phyloP scores from a whole-genome alignment of 192 early-diverging fungal genomes.

The Irineochytrium annulatum region DNA sequence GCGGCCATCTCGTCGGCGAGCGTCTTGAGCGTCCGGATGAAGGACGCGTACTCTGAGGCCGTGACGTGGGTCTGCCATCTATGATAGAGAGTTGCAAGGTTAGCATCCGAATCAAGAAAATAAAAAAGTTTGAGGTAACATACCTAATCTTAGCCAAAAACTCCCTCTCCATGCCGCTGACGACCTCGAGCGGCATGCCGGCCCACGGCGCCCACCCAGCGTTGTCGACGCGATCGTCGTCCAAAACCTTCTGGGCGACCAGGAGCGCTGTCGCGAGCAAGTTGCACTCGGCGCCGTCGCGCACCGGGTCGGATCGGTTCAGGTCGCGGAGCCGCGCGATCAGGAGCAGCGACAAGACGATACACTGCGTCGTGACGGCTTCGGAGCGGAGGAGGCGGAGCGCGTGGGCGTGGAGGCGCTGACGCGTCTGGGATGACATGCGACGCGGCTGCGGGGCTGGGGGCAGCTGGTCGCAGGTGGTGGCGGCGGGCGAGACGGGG shows the following conservation, averaged over 20 bases:
- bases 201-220: slow-evolving; percentile 19
- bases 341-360: slow-evolving; percentile 15
- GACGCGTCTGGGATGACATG: too few species aligned
- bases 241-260: slow-evolving; percentile 17
- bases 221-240: slow-evolving; percentile 21
- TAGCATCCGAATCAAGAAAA: not conserved
- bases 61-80: not conserved
- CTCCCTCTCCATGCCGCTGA: slow-evolving; percentile 27
- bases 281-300: slow-evolving; percentile 13
- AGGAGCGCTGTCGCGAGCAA: slow-evolving; percentile 15
- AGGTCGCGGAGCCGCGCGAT: slow-evolving; percentile 12
- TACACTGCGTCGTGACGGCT: slow-evolving; percentile 6
- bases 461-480: not conserved
- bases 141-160: slow-evolving; percentile 19
- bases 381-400: slow-evolving; percentile 6
- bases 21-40: slow-evolving; percentile 4
- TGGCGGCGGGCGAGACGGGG: not conserved
- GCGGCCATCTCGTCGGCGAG: slow-evolving; percentile 2
- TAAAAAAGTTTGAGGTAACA: not conserved
- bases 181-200: not conserved
- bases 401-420: slow-evolving; percentile 6
- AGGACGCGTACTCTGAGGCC: not conserved
- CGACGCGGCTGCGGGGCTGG: too few species aligned
- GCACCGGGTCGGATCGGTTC: slow-evolving; percentile 10
- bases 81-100: not conserved